Evolutionary conservation across 2,329 filamentous ascomycete species (phyloP).

Genomic region (Aspergillus puulaauensis): DNA sequence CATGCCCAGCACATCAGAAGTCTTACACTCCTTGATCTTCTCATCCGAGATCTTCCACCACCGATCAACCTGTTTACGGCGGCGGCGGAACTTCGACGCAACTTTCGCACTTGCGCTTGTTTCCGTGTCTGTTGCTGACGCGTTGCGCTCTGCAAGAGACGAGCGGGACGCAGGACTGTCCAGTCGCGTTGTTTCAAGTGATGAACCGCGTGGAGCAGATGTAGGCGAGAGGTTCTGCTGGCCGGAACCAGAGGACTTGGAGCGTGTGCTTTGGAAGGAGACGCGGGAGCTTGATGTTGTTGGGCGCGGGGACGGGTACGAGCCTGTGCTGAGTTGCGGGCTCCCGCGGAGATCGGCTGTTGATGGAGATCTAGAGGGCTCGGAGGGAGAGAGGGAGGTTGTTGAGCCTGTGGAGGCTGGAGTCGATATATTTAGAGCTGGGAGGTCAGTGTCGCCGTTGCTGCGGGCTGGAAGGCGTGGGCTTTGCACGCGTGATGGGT

Average conservation of each 20-base stretch:
- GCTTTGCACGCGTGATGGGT: slow-evolving; percentile 40
- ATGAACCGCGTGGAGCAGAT: slow-evolving; percentile 26
- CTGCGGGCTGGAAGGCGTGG: slow-evolving; percentile 42
- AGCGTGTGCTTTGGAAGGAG: slow-evolving; percentile 33
- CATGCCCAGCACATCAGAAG: slow-evolving; percentile 85
- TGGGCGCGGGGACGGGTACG: slow-evolving; percentile 22
- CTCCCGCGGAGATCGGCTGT: slow-evolving; percentile 9
- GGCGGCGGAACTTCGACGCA: slow-evolving; percentile 53
- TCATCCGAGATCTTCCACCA: slow-evolving; percentile 99
- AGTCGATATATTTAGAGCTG: slow-evolving; percentile 30
- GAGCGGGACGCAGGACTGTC: slow-evolving; percentile 26
- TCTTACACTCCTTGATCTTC: slow-evolving; percentile 92
- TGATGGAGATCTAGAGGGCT: slow-evolving; percentile 17
- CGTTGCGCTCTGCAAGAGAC: slow-evolving; percentile 24
- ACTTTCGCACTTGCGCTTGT: slow-evolving; percentile 3
- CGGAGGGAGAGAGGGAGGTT: slow-evolving; percentile 27
- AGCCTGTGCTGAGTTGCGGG: slow-evolving; percentile 18
- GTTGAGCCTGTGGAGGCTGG: slow-evolving; percentile 35
- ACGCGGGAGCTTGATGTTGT: slow-evolving; percentile 33
- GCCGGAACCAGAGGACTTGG: slow-evolving; percentile 24
- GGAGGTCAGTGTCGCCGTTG: slow-evolving; percentile 28
- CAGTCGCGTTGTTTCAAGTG: slow-evolving; percentile 24
- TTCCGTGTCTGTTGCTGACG: slow-evolving; percentile 24
- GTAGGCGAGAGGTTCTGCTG: slow-evolving; percentile 25
- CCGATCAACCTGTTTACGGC: slow-evolving; percentile 65